Evolutionary conservation across 768 basidiomycete species (phyloP), one percentile per base, ranked within the genome.

Genomic region (Amyloporia xantha): DNA sequence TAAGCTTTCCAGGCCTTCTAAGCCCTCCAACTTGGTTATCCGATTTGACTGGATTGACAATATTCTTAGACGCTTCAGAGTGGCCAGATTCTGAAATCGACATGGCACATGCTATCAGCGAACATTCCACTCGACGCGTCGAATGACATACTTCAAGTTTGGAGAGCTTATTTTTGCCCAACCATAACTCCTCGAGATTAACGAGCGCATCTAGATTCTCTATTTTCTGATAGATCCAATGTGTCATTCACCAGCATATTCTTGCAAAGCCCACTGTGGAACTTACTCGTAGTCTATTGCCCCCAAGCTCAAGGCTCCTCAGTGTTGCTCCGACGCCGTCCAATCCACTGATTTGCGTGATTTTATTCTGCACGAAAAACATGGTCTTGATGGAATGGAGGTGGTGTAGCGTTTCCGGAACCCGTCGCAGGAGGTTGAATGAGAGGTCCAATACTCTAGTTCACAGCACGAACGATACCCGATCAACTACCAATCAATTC

Each of bases 301-400:
- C 94, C 0, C 95, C 96, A 6, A 97, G 73, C 64, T 99, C 96
- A 17, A 99, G 71, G 59, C 89, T 94, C 47, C 79, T 76, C 52
- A 97, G 66, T 0, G 78, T 80, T 19, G 71, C 72, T 13, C 66
- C 71, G 25, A 74, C 63, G 30, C 73, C 68, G 21, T 77, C 72
- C 1, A 97, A 72, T 9, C 82, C 78, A 5, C 74, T 73, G 49
- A 99, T 91, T 54, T 77, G 78, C 13, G 80, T 79, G 59, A 98
- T 95, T 66, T 86, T 87, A 69, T 99, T 97, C 68, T 99, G 96
- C 4, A 99, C 91, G 58, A 99, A 91, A 68, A 94, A 99, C 23
- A 94, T 72, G 0, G 86, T 90, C 30, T 75, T 69, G 26, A 99
- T 72, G 3, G 78, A 75, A 3, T 67, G 69, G 2, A 95, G 73